Evolutionary conservation across 2,329 filamentous ascomycete genomes (phyloP).

Genomic region (Penicillium expansum): DNA sequence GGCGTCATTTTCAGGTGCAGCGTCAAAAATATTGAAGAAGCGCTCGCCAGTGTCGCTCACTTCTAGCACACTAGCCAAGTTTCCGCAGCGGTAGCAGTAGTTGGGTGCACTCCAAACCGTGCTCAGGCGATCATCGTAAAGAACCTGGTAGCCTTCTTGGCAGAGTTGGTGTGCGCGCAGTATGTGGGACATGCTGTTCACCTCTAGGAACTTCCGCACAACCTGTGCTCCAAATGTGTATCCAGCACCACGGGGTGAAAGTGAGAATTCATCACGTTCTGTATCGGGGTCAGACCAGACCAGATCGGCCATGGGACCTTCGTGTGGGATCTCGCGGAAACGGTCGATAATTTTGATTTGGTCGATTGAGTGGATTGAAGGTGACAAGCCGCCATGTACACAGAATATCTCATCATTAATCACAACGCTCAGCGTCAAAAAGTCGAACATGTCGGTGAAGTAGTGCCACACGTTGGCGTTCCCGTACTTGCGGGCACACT

Average conservation of each 20-base stretch:
- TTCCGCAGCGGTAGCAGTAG: constrained; percentile 93
- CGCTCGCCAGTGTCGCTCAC: constrained; percentile 89
- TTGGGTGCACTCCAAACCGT: constrained; percentile 99
- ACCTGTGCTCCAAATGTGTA: constrained; percentile 98
- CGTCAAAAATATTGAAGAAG: constrained; percentile 97
- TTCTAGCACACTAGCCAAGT: constrained; percentile 94
- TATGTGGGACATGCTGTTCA: constrained; percentile 98
- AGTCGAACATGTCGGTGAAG: constrained; percentile 99
- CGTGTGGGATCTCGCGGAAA: constrained; percentile 96
- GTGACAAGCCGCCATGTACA: constrained; percentile 87
- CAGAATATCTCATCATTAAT: constrained; percentile 99
- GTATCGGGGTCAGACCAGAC: constrained; percentile 98
- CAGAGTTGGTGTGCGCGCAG: constrained; percentile 96
- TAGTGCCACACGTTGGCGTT: constrained; percentile 99
- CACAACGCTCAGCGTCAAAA: constrained; percentile 90
- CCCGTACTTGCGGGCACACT: constrained; percentile 96
- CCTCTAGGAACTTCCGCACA: constrained; percentile 94
- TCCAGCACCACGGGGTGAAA: constrained; percentile 87
- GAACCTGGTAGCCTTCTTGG: constrained; percentile 94
- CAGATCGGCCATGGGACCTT: constrained; percentile 98
- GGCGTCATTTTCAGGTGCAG: constrained; percentile 86
- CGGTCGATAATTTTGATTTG: constrained; percentile 99
- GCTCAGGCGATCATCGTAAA: constrained; percentile 90
- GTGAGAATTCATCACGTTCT: constrained; percentile 94
- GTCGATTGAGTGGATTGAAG: constrained; percentile 95